Conservation (phyloP, 495 filamentous ascomycete genomes). For the Penicillium roqueforti region DNA sequence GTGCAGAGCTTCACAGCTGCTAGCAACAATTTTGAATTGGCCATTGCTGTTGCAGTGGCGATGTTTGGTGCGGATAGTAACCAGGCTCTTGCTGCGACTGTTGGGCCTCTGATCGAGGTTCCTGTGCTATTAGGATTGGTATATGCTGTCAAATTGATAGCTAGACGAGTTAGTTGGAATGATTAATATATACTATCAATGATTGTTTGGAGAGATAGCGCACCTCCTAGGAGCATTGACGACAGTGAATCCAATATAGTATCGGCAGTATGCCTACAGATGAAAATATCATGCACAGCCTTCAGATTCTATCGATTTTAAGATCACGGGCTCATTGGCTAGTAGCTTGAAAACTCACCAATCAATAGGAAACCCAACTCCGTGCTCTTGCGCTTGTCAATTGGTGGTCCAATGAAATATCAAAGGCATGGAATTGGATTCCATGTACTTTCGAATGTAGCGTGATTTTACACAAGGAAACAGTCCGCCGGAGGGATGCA, state of each 20-base stretch:
- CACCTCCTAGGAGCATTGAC: neutral
- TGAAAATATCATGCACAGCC: too few species aligned
- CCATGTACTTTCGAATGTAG: neutral
- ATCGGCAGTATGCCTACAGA: neutral
- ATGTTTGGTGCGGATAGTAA: conserved; percentile 76
- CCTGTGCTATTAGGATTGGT: conserved; percentile 79
- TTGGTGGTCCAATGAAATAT: neutral
- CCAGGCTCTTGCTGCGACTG: conserved; percentile 84
- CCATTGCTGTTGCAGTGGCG: conserved; percentile 87
- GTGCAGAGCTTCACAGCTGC: conserved; percentile 94
- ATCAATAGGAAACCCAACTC: neutral
- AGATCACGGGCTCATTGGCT: neutral
- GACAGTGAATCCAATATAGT: neutral
- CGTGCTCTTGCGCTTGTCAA: neutral
- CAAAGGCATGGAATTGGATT: neutral
- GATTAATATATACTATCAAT: conserved; percentile 6
- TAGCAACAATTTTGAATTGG: conserved; percentile 93
- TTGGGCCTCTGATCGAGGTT: conserved; percentile 88
- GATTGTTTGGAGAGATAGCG: neutral
- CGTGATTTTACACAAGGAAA: neutral
- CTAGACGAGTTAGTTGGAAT: conserved; percentile 18
- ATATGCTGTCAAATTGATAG: conserved; percentile 58
- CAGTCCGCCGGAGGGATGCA: neutral
- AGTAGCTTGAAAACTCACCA: neutral
- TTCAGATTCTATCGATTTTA: neutral